Evolutionary conservation across 2,329 filamentous ascomycete species (phyloP), one percentile per base, ranked within the genome.

Genomic region (Trichoderma hamatum): DNA sequence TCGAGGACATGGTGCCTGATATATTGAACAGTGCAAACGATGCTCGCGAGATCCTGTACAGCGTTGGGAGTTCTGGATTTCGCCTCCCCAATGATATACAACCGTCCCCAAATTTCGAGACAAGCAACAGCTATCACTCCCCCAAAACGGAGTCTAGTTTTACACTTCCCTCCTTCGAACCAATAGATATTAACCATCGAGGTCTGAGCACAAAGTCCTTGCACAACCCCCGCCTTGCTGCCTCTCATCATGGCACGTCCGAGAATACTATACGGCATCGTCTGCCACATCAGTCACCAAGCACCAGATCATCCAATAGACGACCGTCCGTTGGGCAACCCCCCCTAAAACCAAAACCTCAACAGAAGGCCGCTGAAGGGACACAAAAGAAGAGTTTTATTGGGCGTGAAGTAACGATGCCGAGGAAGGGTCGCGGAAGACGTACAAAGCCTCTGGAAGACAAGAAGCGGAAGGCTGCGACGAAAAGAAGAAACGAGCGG

Each of bases 401-500:
- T 11, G 36, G 2, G 3, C 3, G 28, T 3, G 13, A 10, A 3
- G 13, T 9, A 13, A 11, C 13, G 4, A n/a, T 54, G 21, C 56
- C 63, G 24, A 56, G 32, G 56, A 68, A 61, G 24, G 5, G 21
- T 14, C 55, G 56, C 19, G 65, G 65, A 3, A 61, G 14, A 21
- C 65, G 65, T 19, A 54, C 24, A 5, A 34, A 24, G 5, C 65
- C 65, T 43, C 24, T 69, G 26, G 5, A 10, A 19, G 51, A 34
- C 2, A 26, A 7, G 1, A 46, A 43, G 5, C 54, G 68, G 19
- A 30, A 55, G 32, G 32, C n/a, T 24, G 68, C 68, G 10, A 69
- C 55, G 3, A 69, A 13, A n/a, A 66, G 46, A n/a, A 66, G 68
- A 28, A 65, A 65, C 24, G 68, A 69, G 43, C 61, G 61, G 19